phyloP scores from a whole-genome alignment of 805 yeast genomes.

The Metschnikowia koreensis region DNA sequence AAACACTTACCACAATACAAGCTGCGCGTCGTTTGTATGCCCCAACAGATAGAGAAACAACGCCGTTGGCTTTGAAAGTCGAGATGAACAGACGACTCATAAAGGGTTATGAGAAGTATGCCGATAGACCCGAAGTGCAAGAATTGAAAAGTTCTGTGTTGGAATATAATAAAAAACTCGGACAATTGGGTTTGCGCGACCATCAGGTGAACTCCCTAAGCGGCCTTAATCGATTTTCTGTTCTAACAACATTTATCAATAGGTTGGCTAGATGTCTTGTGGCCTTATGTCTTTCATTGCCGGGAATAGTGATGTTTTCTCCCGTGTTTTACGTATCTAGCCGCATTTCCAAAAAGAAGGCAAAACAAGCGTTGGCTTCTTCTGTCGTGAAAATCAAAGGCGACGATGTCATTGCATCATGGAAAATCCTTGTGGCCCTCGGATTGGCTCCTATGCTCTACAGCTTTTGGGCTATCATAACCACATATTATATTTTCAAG shows the following conservation, averaged over 20 bases:
- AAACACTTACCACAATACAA: slow-evolving; percentile 42
- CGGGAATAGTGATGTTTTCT: slow-evolving; percentile 38
- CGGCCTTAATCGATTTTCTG: slow-evolving; percentile 20
- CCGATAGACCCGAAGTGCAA: slow-evolving; percentile 34
- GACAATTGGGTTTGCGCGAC: slow-evolving; percentile 37
- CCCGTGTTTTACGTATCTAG: slow-evolving; percentile 39
- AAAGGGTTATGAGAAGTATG: slow-evolving; percentile 34
- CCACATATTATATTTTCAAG: slow-evolving; percentile 20
- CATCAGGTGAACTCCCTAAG: slow-evolving; percentile 38
- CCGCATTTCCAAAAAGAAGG: slow-evolving; percentile 34
- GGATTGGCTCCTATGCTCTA: slow-evolving; percentile 41
- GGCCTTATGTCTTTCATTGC: slow-evolving; percentile 34
- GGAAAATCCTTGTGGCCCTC: slow-evolving; percentile 44
- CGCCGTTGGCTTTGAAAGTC: slow-evolving; percentile 42
- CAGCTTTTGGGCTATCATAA: slow-evolving; percentile 37
- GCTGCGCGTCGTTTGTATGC: slow-evolving; percentile 43
- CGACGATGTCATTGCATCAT: slow-evolving; percentile 41
- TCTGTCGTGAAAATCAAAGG: slow-evolving; percentile 42
- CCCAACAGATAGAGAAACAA: slow-evolving; percentile 29
- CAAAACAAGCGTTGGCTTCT: slow-evolving; percentile 37
- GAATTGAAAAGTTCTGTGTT: slow-evolving; percentile 30
- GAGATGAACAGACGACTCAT: slow-evolving; percentile 41
- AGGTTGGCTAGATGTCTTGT: slow-evolving; percentile 29
- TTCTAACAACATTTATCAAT: slow-evolving; percentile 24
- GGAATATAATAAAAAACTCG: slow-evolving; percentile 32